A percentile compares a stretch with the other conserved stretches of the same genome.
phyloP scores from a whole-genome alignment of 148 eudicot genomes.

The Beta vulgaris region DNA sequence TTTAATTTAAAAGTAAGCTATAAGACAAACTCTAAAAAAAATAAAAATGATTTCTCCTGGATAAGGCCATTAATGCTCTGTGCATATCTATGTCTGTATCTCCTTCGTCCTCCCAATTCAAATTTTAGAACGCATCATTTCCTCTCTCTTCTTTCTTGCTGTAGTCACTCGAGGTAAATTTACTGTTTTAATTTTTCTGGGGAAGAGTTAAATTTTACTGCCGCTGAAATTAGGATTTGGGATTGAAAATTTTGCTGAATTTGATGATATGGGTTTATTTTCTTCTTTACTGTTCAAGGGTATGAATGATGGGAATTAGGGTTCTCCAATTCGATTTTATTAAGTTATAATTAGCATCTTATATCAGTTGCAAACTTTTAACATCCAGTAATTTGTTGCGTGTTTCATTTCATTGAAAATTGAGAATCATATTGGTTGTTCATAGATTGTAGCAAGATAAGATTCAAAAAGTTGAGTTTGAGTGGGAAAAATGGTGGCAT shows the following conservation, averaged over 20 bases:
- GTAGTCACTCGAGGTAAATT: no score
- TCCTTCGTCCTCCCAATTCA: no score
- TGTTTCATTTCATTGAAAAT: conserved; percentile 1
- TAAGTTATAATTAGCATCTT: background rate
- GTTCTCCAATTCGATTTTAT: background rate
- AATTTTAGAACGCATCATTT: no score
- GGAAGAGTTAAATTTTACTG: no score
- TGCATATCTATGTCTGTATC: no score
- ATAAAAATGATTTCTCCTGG: no score
- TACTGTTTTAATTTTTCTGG: no score
- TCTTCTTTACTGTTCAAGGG: background rate
- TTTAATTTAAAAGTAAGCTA: no score
- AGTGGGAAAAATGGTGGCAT: conserved; percentile 23
- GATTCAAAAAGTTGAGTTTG: background rate
- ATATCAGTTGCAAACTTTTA: background rate
- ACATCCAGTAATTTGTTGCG: background rate
- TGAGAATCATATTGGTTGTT: background rate
- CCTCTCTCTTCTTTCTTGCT: no score
- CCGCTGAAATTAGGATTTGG: no score
- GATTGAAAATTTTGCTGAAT: background rate
- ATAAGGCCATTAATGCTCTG: no score
- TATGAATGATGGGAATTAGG: conserved; percentile 2
- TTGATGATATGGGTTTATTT: background rate
- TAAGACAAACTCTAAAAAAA: no score
- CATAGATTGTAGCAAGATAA: background rate